Conservation (phyloP, 2,329 filamentous ascomycete genomes). For the Coniochaeta sp. region DNA sequence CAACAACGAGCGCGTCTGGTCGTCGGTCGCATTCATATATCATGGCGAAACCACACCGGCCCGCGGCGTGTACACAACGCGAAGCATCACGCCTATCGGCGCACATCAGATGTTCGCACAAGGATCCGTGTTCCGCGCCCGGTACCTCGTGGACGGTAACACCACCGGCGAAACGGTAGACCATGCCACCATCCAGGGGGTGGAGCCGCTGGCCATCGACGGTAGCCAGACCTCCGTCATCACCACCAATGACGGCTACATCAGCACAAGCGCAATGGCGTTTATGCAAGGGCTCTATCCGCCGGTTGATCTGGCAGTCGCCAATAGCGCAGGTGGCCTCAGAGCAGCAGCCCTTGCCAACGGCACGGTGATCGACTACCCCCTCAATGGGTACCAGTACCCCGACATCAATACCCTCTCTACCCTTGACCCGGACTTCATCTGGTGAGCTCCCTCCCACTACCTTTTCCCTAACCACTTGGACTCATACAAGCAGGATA, state of each 20-base stretch:
- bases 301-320: conserved; percentile 41
- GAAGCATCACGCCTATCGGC: conserved; percentile 42
- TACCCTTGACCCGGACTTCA: conserved; percentile 33
- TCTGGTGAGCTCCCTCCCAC: too few relatives aligned
- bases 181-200: conserved; percentile 32
- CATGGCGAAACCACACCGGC: conserved; percentile 48
- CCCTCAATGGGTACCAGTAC: conserved; percentile 74
- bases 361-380: conserved; percentile 53
- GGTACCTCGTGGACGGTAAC: conserved; percentile 34
- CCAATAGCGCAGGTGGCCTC: conserved; percentile 27
- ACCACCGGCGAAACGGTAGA: conserved; percentile 19
- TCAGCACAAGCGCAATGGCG: conserved; percentile 63
- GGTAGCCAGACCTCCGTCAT: conserved; percentile 37
- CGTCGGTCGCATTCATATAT: conserved; percentile 39
- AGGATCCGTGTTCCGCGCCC: conserved; percentile 38
- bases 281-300: conserved; percentile 86
- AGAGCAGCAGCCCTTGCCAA: conserved; percentile 16
- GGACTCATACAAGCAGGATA: too few relatives aligned
- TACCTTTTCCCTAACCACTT: too few relatives aligned
- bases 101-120: conserved; percentile 45
- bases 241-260: conserved; percentile 32
- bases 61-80: conserved; percentile 12
- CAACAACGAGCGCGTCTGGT: conserved; percentile 36
- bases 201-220: conserved; percentile 38
- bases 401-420: conserved; percentile 56